Evolutionary conservation across 257 asterid species (phyloP), one percentile per base, ranked within the genome.

Genomic region (Mentha longifolia): DNA sequence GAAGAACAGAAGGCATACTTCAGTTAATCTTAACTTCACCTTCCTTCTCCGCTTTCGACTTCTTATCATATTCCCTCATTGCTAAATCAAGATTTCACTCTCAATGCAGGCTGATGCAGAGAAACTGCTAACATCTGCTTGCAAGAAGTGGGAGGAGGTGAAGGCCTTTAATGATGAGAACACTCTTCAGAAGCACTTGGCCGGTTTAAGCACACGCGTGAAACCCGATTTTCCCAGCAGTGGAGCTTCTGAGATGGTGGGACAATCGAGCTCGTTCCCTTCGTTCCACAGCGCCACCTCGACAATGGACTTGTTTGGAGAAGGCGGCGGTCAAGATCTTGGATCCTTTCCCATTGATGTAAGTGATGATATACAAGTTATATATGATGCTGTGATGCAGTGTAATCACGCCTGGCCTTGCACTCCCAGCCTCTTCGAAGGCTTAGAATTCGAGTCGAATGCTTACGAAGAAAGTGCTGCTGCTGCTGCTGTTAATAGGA

Each of bases 1-100:
- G 80, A 80, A 62, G 61, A 65, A 9, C 75, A 77, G 3, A 76
- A 87, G 96, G 96, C 81, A 78, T 66, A 64, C 42, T 67, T 47
- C 39, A 51, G 20, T n/a, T n/a, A n/a, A n/a, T n/a, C n/a, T n/a
- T 19, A 19, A 33, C 75, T 51, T 50, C 20, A 3, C 50, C 6
- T 20, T n/a, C 15, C 0, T 30, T 41, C 12, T 31, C 11, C 13
- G 9, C 31, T 28, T 73, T 39, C n/a, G 15, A 31, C 9, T n/a
- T 33, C 35, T 19, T 28, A 19, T 2, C 22, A 0, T 9, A 35
- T 50, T 35, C n/a, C 14, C 4, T 15, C 31, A 13, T 66, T 55
- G 9, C 69, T 60, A 16, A 56, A 65, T 63, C 35, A 17, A 37
- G 39, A 59, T n/a, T 31, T 67, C 31, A 20, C 25, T 47, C 9